These are phyloP conservation scores for Parsonsia alboflavescens DNA, from an alignment of 257 asterid species.

Conservation along the genomic window DNA sequence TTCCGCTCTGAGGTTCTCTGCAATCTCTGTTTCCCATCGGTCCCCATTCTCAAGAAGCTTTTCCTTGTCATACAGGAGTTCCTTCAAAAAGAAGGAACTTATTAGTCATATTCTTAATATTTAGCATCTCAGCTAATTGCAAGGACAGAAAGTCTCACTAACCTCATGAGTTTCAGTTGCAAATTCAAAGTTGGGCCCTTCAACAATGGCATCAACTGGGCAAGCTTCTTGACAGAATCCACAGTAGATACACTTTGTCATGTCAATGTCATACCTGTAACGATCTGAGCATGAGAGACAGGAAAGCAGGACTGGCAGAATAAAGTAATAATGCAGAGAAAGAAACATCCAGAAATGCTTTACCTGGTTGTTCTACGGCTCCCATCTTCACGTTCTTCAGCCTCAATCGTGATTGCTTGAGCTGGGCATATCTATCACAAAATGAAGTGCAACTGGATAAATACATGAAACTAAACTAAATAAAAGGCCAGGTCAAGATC, in stretches of 20 bases:
- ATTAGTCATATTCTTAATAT: neutral
- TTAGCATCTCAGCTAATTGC: neutral
- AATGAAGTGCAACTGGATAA: neutral
- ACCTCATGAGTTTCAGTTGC: constrained; percentile 98
- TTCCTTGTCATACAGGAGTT: constrained; percentile 94
- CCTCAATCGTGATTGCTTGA: constrained; percentile 95
- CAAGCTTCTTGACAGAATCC: constrained; percentile 99
- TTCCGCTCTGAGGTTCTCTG: constrained; percentile 89
- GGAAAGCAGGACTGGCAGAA: neutral
- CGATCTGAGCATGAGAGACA: constrained; percentile 9
- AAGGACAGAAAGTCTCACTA: constrained; percentile 9
- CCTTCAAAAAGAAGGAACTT: constrained; percentile 38
- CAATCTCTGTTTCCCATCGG: constrained; percentile 92
- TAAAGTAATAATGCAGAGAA: neutral
- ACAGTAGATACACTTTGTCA: constrained; percentile 94
- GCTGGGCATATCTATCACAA: constrained; percentile 78
- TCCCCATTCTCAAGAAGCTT: constrained; percentile 91
- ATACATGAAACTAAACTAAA: neutral
- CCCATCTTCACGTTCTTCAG: constrained; percentile 95
- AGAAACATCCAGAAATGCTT: neutral
- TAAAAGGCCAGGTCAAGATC: neutral
- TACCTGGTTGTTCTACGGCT: constrained; percentile 96
- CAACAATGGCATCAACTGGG: constrained; percentile 97
- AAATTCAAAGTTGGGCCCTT: constrained; percentile 93
- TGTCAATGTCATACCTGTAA: constrained; percentile 83